Evolutionary conservation across 352 stramenopile genomes (phyloP).

Genomic region (Globisporangium cystogenes): DNA sequence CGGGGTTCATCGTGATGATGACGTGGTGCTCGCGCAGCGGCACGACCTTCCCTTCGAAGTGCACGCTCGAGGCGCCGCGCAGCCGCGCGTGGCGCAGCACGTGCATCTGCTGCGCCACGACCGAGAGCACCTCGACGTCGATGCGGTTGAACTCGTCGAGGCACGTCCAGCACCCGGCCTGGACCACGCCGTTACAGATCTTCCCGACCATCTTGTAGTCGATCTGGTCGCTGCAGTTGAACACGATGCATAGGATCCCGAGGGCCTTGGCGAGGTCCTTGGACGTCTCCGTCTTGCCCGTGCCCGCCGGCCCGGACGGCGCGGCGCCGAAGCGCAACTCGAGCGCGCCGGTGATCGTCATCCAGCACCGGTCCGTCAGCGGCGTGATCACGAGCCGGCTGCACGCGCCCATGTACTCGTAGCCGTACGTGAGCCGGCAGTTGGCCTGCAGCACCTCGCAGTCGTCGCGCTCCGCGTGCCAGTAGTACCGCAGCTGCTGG

Average conservation of each 20-base stretch:
- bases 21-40: constrained; percentile 65
- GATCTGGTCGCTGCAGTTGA: constrained; percentile 96
- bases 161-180: constrained; percentile 78
- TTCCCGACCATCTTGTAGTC: constrained; percentile 87
- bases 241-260: constrained; percentile 92
- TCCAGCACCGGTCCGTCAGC: constrained; percentile 91
- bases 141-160: constrained; percentile 91
- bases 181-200: constrained; percentile 78
- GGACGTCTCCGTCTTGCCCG: constrained; percentile 93
- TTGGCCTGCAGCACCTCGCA: constrained; percentile 59
- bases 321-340: constrained; percentile 85
- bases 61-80: constrained; percentile 22
- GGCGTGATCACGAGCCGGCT: constrained; percentile 91
- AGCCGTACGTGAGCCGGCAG: constrained; percentile 77
- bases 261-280: constrained; percentile 92
- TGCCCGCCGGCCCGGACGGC: constrained; percentile 86
- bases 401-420: constrained; percentile 91
- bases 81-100: constrained; percentile 51
- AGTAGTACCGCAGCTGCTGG: constrained; percentile 78
- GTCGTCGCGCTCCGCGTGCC: constrained; percentile 56
- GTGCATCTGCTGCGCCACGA: constrained; percentile 85
- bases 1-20: constrained; percentile 89
- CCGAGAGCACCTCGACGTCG: constrained; percentile 83
- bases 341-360: constrained; percentile 90
- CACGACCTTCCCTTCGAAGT: constrained; percentile 55